These are phyloP conservation scores for Teunomyces funiuensis DNA, from an alignment of 805 yeast species.

Conservation along the genomic window DNA sequence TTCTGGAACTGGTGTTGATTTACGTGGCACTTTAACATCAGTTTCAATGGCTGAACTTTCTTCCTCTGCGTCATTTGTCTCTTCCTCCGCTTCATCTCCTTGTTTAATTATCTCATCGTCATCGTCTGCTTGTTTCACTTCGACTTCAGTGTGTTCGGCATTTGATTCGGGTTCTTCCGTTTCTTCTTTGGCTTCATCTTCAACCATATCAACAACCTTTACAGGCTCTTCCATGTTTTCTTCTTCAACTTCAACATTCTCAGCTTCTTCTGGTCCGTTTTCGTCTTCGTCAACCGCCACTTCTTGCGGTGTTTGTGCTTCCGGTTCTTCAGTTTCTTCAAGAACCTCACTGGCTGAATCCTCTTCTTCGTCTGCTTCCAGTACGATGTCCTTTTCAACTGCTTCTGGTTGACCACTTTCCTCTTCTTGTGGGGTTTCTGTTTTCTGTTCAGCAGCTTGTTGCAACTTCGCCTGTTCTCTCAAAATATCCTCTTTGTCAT, in stretches of 20 bases:
- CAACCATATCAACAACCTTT: constrained; percentile 10
- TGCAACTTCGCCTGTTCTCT: background rate
- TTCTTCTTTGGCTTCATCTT: constrained; percentile 7
- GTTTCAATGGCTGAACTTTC: background rate
- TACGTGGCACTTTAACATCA: background rate
- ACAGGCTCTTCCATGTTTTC: background rate
- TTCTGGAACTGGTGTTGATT: background rate
- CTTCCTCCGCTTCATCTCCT: constrained; percentile 8
- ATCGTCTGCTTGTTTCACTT: background rate
- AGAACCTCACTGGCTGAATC: constrained; percentile 4
- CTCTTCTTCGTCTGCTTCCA: constrained; percentile 8
- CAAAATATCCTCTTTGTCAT: background rate
- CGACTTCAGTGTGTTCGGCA: constrained; percentile 13
- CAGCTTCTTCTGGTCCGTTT: constrained; percentile 3
- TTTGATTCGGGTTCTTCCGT: background rate
- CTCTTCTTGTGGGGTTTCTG: background rate
- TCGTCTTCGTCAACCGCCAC: constrained; percentile 3
- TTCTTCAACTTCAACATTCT: background rate
- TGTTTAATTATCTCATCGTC: constrained; percentile 2
- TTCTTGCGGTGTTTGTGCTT: no score
- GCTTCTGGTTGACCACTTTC: background rate
- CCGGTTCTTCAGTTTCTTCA: background rate
- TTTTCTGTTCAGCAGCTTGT: background rate
- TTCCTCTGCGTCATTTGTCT: constrained; percentile 4
- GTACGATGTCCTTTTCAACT: constrained; percentile 1